phyloP scores from a whole-genome alignment of 2,329 filamentous ascomycete genomes.

The Sodiomyces alkalinus region DNA sequence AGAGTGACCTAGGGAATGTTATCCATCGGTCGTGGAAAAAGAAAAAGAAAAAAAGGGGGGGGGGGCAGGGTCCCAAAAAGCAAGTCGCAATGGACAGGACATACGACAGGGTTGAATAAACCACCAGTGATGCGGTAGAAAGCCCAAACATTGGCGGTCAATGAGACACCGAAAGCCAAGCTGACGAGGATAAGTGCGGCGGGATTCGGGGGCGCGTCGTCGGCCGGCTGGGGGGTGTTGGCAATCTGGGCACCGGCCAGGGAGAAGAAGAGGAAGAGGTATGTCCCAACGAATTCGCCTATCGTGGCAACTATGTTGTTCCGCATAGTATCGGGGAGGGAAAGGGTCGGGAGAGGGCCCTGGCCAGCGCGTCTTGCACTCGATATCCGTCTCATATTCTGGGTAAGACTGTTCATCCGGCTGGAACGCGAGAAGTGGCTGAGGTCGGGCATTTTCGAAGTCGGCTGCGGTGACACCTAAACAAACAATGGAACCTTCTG shows the following conservation, averaged over 20 bases:
- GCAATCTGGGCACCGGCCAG: constrained; percentile 25
- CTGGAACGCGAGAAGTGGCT: too few species aligned
- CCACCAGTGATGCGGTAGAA: constrained; percentile 39
- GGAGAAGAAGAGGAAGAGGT: constrained; percentile 27
- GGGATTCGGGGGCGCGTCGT: constrained; percentile 11
- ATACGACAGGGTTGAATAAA: constrained; percentile 28
- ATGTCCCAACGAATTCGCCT: constrained; percentile 25
- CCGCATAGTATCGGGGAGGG: constrained; percentile 6
- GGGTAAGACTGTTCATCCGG: too few species aligned
- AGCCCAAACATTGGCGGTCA: constrained; percentile 39
- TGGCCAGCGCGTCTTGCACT: too few species aligned
- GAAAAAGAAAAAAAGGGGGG: not conserved
- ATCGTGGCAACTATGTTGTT: constrained; percentile 21
- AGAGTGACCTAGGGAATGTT: constrained; percentile 29
- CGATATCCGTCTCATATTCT: too few species aligned
- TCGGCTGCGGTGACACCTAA: too few species aligned
- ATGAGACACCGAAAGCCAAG: constrained; percentile 30
- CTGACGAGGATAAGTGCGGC: constrained; percentile 31
- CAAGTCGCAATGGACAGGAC: not conserved
- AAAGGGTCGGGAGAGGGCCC: constrained; percentile 5
- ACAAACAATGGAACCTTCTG: too few species aligned
- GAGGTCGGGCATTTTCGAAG: too few species aligned
- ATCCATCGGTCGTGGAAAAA: not conserved
- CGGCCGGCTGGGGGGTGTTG: constrained; percentile 4
- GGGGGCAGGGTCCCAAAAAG: too few species aligned